phyloP scores from a whole-genome alignment of 2,329 filamentous ascomycete species.

The Fusarium agapanthi region DNA sequence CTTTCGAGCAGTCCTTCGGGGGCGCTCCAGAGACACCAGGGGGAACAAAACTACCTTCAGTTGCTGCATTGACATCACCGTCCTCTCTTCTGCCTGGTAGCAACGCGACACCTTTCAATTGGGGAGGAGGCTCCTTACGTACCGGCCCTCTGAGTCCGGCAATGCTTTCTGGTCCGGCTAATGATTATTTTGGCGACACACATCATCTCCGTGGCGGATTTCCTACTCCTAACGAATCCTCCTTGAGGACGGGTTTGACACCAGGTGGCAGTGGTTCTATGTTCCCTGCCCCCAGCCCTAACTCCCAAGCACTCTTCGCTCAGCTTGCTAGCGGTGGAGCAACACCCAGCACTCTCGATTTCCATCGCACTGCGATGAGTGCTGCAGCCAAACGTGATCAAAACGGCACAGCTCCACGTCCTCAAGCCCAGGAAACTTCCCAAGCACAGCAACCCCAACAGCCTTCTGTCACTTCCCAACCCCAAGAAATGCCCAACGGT shows the following conservation, averaged over 20 bases:
- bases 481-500: slow-evolving; percentile 60
- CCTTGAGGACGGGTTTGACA: slow-evolving; percentile 87
- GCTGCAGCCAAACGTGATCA: slow-evolving; percentile 73
- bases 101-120: slow-evolving; percentile 78
- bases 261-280: slow-evolving; percentile 96
- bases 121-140: slow-evolving; percentile 84
- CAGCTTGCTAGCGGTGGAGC: slow-evolving; percentile 82
- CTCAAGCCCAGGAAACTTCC: slow-evolving; percentile 49
- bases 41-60: slow-evolving; percentile 83
- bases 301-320: slow-evolving; percentile 83
- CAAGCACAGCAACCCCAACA: slow-evolving; percentile 25
- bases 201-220: slow-evolving; percentile 83
- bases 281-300: slow-evolving; percentile 92
- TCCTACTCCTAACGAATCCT: slow-evolving; percentile 96
- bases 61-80: slow-evolving; percentile 90
- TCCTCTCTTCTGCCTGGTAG: slow-evolving; percentile 80
- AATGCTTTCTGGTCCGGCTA: slow-evolving; percentile 88
- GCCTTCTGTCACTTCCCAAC: slow-evolving; percentile 59
- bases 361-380: slow-evolving; percentile 90
- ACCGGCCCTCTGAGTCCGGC: slow-evolving; percentile 95
- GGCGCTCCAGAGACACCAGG: slow-evolving; percentile 80
- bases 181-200: slow-evolving; percentile 88
- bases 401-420: slow-evolving; percentile 46
- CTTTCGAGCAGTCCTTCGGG: slow-evolving; percentile 94
- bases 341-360: slow-evolving; percentile 91